These are phyloP conservation scores for Acanthamoeba quina DNA, from an alignment of 208 protist species.

Conservation along the genomic window DNA sequence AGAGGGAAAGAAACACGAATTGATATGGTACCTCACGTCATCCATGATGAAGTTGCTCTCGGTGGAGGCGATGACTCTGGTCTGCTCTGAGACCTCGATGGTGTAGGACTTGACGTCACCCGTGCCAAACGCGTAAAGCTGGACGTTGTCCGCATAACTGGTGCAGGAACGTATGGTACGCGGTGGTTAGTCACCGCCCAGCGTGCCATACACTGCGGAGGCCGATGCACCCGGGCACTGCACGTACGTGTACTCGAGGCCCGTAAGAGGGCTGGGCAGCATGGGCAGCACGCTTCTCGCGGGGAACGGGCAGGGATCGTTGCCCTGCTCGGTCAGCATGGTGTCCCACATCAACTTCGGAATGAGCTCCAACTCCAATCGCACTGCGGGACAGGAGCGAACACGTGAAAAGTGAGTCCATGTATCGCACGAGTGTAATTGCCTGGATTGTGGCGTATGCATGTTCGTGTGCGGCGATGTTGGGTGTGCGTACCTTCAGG, in stretches of 20 bases:
- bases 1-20: background rate
- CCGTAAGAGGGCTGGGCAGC: background rate
- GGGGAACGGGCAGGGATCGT: conserved; percentile 45
- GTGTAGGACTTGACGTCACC: conserved; percentile 41
- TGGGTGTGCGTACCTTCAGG: background rate
- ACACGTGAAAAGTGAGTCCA: too few relatives aligned
- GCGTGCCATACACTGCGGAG: background rate
- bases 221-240: background rate
- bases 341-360: background rate
- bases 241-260: background rate
- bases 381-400: background rate
- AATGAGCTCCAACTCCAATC: conserved; percentile 36
- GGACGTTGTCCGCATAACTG: background rate
- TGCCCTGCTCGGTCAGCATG: background rate
- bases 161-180: too few relatives aligned
- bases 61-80: conserved; percentile 4
- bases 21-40: conserved; percentile 33
- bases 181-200: too few relatives aligned
- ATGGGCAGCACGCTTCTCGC: background rate
- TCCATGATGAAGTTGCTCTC: conserved; percentile 69
- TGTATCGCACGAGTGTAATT: too few relatives aligned
- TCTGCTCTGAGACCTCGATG: background rate
- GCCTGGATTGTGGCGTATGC: too few relatives aligned
- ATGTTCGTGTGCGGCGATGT: background rate
- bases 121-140: conserved; percentile 26